These are phyloP conservation scores for Lachancea quebecensis DNA, from an alignment of 805 yeast species.

Conservation along the genomic window DNA sequence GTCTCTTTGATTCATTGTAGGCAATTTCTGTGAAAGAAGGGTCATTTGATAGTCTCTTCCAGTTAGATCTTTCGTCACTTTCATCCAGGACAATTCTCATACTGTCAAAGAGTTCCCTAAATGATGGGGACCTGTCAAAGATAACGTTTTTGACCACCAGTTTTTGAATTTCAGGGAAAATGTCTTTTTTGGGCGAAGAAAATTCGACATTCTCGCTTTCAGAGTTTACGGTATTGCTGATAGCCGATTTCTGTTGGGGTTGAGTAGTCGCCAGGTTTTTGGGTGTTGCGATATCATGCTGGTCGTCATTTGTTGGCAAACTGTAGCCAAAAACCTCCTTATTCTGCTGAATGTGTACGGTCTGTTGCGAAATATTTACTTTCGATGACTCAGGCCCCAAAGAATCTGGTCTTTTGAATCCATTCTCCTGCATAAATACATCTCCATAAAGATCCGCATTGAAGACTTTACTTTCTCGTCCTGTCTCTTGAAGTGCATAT, in stretches of 20 bases:
- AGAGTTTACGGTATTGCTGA: background rate
- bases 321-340: too few relatives aligned
- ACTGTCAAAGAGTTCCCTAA: conserved; percentile 26
- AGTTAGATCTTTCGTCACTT: conserved; percentile 27
- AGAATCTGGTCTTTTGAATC: too few relatives aligned
- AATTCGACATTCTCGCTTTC: background rate
- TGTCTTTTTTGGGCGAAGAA: background rate
- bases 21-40: conserved; percentile 7
- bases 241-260: background rate
- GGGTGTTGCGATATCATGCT: too few relatives aligned
- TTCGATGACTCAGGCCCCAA: too few relatives aligned
- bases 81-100: conserved; percentile 29
- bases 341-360: too few relatives aligned
- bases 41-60: conserved; percentile 26
- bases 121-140: conserved; percentile 24
- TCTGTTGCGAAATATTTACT: too few relatives aligned
- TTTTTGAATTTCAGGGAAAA: background rate
- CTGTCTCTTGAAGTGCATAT: background rate
- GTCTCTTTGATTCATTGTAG: background rate
- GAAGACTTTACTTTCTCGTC: conserved; percentile 21
- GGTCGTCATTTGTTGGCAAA: too few relatives aligned
- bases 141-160: background rate
- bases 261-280: too few relatives aligned
- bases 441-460: conserved; percentile 29
- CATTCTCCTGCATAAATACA: conserved; percentile 6